Evolutionary conservation across 2,329 filamentous ascomycete genomes (phyloP), one percentile per base, ranked within the genome.

Genomic region (Botrytis porri): DNA sequence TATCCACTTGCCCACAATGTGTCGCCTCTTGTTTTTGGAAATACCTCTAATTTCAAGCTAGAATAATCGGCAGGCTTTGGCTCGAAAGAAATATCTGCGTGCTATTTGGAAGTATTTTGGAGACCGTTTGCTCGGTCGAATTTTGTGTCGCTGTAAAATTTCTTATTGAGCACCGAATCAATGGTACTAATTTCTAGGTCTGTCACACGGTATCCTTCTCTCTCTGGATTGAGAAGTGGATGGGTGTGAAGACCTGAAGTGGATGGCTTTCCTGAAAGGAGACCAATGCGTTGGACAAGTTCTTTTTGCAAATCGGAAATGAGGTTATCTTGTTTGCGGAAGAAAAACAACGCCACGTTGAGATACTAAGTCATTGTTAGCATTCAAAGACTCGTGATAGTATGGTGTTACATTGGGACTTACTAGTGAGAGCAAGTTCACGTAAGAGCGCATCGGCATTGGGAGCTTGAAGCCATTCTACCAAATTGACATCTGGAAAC

Each of bases 311-410:
- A 84, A 1, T 89, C 88, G 77, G 90, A 86, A 74, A 85, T 86
- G 51, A 92, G 81, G 64, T 84, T 82, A 78, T 90, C 84, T 75
- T 93, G 91, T 29, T 86, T 84, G 32, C 90, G 88, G 82, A 93
- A 91, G 83, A 92, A 92, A 92, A 63, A 92, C 89, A 1, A 93
- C 90, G 18, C 90, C 90, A 1, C 91, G 87, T 74, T 88, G 86
- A 1, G 90, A 92, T 77, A 93, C 90, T 91, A 39, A 18, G 9
- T 12, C 39, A 25, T 59, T 39, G 32, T 65, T n/a, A 67, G 48
- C 32, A 22, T 9, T 8, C n/a, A 12, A 57, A 10, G 25, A 39
- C 32, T 59, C 6, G 22, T 29, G 4, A 22, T 4, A 32, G 20
- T 0, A 5, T 61, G 22, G 10, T 43, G 9, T 22, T 60, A 37